phyloP scores from a whole-genome alignment of 306 rosid genomes.

The Prunus kanzakura region DNA sequence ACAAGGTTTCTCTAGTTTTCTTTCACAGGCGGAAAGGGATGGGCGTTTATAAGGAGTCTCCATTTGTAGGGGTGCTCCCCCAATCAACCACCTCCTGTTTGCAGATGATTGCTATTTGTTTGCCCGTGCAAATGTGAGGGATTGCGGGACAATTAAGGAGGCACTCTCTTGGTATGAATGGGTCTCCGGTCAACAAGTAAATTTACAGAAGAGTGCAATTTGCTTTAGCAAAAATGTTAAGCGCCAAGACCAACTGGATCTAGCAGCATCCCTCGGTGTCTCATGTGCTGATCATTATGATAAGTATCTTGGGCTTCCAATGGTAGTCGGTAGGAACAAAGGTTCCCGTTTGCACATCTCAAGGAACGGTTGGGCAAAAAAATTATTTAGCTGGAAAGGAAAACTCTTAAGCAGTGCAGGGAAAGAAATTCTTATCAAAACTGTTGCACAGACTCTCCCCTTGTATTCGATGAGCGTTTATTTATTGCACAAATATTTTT shows the following conservation, averaged over 20 bases:
- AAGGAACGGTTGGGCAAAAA: background rate
- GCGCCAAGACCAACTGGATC: background rate
- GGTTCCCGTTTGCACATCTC: background rate
- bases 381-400: background rate
- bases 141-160: no score
- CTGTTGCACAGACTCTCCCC: background rate
- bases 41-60: background rate
- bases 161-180: background rate
- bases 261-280: background rate
- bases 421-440: background rate
- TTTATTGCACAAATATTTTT: background rate
- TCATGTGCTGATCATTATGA: background rate
- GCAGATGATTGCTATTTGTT: background rate
- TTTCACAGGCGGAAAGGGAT: rapidly evolving
- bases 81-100: background rate
- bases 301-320: background rate
- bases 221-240: background rate
- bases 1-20: background rate
- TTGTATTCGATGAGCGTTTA: background rate
- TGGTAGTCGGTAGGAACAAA: background rate
- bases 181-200: background rate
- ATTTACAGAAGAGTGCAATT: background rate
- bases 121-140: background rate
- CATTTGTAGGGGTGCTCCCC: background rate
- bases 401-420: background rate